A percentile compares a stretch with the other conserved stretches of the same genome.
phyloP scores from a whole-genome alignment of 768 basidiomycete species.

The Tubosaeta sp. region DNA sequence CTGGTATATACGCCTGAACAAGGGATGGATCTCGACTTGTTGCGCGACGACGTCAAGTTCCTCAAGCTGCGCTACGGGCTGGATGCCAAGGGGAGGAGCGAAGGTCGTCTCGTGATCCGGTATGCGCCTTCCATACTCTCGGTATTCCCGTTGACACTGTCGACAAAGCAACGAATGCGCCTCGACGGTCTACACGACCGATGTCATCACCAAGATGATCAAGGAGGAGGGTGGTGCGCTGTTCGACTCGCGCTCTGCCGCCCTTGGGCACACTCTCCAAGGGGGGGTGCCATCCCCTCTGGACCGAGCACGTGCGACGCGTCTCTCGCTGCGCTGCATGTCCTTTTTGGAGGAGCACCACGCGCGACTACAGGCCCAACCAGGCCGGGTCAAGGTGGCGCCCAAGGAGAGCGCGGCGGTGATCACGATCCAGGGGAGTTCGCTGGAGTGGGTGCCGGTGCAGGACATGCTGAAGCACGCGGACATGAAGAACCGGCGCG shows the following conservation, averaged over 20 bases:
- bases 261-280: slow-evolving; percentile 94
- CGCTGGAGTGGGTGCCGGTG: slow-evolving; percentile 79
- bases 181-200: slow-evolving; percentile 86
- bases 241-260: slow-evolving; percentile 94
- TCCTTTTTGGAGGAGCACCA: slow-evolving; percentile 87
- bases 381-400: slow-evolving; percentile 51
- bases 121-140: slow-evolving; percentile 32
- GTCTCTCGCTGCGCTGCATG: slow-evolving; percentile 91
- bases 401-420: slow-evolving; percentile 71
- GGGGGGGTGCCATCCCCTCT: slow-evolving; percentile 94
- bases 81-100: slow-evolving; percentile 84
- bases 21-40: slow-evolving; percentile 78
- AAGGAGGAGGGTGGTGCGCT: slow-evolving; percentile 89
- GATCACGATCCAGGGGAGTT: slow-evolving; percentile 85
- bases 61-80: slow-evolving; percentile 80
- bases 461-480: slow-evolving; percentile 80
- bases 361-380: slow-evolving; percentile 46
- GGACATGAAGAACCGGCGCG: slow-evolving; percentile 87
- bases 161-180: slow-evolving; percentile 72
- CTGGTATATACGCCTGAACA: slow-evolving; percentile 92
- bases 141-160: background rate
- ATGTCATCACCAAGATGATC: slow-evolving; percentile 89
- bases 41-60: slow-evolving; percentile 84
- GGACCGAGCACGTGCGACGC: slow-evolving; percentile 87
- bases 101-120: slow-evolving; percentile 93